Evolutionary conservation across 148 eudicot genomes (phyloP), one percentile per base, ranked within the genome.

Genomic region (Silene conica): DNA sequence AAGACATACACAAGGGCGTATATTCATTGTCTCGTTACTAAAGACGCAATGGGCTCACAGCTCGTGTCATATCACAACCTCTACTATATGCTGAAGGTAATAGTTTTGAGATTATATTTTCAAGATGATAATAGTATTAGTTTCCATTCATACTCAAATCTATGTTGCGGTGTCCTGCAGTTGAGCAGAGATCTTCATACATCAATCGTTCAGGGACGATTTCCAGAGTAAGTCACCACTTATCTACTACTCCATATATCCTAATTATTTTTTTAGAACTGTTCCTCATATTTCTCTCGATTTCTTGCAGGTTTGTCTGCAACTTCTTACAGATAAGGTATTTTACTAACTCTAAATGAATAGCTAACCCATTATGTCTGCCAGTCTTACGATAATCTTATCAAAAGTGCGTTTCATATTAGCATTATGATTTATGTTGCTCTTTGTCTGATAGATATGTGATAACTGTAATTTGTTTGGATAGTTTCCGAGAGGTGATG

Each of bases 21-120:
- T 63, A 81, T 93, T 71, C 97, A 93, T 70, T 88, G 92, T 82
- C 95, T 89, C 69, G 98, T 91, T 58, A 93, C 98, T 6, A 93
- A 91, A 85, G 97, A 93, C 75, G 95, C 95, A 4, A 89, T 93
- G 97, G 98, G 98, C 59, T 91, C 97, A 79, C 97, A 93, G 77
- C 97, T 93, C 79, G 79, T 93, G 57, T 93, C 98, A 4, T 93
- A 89, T 81, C 98, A 93, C 86, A 93, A 93, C 77, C 67, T 93
- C 66, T 85, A 80, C 83, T 91, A 89, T 83, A 93, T 93, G 97
- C 76, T 93, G 90, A 84, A 91, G 92, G 98, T 88, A 83, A 16
- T 85, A 82, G 10, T 15, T 46, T 34, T 22, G 28, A 48, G 45
- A 23, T 21, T 16, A 5, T 15, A 23, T 20, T 43, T n/a, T 28